phyloP scores from a whole-genome alignment of 2,329 filamentous ascomycete genomes.

The Aspergillus latus region DNA sequence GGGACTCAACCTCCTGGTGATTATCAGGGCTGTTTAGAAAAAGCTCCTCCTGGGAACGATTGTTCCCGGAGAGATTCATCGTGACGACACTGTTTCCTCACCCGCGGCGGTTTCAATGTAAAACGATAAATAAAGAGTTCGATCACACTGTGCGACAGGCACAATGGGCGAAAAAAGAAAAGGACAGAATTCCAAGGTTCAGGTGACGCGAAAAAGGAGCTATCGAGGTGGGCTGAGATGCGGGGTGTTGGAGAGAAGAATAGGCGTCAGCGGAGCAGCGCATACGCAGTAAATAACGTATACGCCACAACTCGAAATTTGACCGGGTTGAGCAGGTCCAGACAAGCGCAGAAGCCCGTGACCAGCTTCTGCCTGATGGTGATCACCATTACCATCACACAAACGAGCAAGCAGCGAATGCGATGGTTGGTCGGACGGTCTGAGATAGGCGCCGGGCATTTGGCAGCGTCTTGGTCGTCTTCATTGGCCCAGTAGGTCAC shows the following conservation, averaged over 20 bases:
- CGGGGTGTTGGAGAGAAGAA: constrained; percentile 12
- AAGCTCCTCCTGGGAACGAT: constrained; percentile 81
- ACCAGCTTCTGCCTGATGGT: constrained; percentile 2
- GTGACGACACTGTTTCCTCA: constrained; percentile 5
- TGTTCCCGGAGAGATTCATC: constrained; percentile 48
- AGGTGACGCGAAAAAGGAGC: constrained; percentile 14
- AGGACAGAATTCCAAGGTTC: constrained; percentile 6
- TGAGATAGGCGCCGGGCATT: constrained; percentile 20
- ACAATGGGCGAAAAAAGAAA: neutral
- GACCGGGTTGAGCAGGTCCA: neutral
- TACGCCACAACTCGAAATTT: neutral
- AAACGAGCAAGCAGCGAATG: constrained; percentile 6
- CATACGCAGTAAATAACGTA: neutral
- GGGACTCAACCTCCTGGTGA: constrained; percentile 58
- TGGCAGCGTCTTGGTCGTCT: constrained; percentile 7
- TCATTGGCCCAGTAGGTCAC: constrained; percentile 17
- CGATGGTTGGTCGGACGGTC: constrained; percentile 11
- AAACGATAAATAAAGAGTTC: neutral
- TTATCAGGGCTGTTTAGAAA: constrained; percentile 50
- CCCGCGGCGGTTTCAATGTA: neutral
- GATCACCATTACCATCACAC: constrained; percentile 11
- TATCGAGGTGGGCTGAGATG: constrained; percentile 12
- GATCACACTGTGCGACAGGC: neutral
- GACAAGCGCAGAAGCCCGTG: constrained; percentile 2
- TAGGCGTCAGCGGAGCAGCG: neutral